Conservation (phyloP, 495 filamentous ascomycete genomes). For the Hypoxylon intermedium region DNA sequence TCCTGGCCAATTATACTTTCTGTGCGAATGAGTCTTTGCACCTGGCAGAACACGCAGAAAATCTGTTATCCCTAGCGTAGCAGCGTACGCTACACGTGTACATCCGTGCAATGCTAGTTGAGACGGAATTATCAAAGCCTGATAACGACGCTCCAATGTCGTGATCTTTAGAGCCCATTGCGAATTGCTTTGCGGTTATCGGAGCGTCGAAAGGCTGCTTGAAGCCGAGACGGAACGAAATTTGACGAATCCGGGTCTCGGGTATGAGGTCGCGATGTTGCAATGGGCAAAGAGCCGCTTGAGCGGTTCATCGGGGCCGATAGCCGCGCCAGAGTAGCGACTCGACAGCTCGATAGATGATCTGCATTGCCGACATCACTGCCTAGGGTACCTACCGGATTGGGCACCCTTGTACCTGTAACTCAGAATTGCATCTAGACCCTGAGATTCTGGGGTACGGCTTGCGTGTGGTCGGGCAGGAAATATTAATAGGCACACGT, state of each 20-base stretch:
- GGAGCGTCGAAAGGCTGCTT: slow-evolving; percentile 9
- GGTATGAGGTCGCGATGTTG: slow-evolving; percentile 29
- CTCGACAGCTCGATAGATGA: slow-evolving; percentile 3
- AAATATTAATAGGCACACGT: too few relatives aligned
- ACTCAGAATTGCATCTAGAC: slow-evolving; percentile 1
- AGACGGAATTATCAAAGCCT: neutral
- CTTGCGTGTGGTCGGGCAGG: too few relatives aligned
- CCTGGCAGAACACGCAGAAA: too few relatives aligned
- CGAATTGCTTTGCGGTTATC: slow-evolving; percentile 31
- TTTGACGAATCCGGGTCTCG: slow-evolving; percentile 31
- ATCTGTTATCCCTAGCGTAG: too few relatives aligned
- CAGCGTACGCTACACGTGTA: too few relatives aligned
- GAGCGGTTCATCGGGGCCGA: slow-evolving; percentile 36
- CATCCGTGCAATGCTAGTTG: too few relatives aligned
- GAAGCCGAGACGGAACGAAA: slow-evolving; percentile 5
- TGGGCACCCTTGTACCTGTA: neutral
- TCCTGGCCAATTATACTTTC: too few relatives aligned
- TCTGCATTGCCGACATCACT: slow-evolving; percentile 7
- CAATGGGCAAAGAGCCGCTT: slow-evolving; percentile 37
- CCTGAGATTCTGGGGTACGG: neutral
- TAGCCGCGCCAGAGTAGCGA: slow-evolving; percentile 15
- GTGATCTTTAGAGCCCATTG: slow-evolving; percentile 18
- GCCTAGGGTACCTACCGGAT: neutral
- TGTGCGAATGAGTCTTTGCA: too few relatives aligned
- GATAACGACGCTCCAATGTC: slow-evolving; percentile 14